Conservation (phyloP, 2,329 filamentous ascomycete species). For the Knufia petricola region DNA sequence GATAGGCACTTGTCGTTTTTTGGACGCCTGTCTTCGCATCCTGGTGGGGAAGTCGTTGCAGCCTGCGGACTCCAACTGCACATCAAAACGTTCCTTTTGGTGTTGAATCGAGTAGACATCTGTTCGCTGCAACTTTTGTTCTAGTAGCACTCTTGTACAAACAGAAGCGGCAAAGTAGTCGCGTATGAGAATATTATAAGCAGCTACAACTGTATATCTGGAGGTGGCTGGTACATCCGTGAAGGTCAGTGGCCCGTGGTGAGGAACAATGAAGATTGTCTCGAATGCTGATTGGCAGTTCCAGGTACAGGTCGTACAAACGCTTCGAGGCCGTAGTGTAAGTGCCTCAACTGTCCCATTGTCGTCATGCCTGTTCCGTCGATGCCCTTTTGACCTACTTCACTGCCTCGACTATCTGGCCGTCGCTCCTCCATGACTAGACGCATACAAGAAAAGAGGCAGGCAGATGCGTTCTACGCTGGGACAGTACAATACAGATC, state of each 20-base stretch:
- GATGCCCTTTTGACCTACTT: slow-evolving; percentile 1
- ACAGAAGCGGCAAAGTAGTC: background rate
- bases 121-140: background rate
- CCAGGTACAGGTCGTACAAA: background rate
- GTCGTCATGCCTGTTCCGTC: slow-evolving; percentile 4
- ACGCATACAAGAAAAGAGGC: too few species aligned
- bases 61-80: background rate
- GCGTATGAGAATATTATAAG: background rate
- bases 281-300: slow-evolving; percentile 4
- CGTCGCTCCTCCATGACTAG: too few species aligned
- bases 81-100: background rate
- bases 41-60: slow-evolving; percentile 1
- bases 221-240: background rate
- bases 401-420: too few species aligned
- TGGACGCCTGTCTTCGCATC: background rate
- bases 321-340: background rate
- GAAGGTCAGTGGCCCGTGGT: background rate
- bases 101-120: background rate
- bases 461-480: too few species aligned
- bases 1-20: too few species aligned
- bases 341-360: background rate
- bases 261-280: background rate
- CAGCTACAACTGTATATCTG: background rate
- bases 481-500: too few species aligned
- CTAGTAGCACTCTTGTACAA: background rate